Evolutionary conservation across 73 alveolate genomes (phyloP).

Genomic region (Stentor roeselii): DNA sequence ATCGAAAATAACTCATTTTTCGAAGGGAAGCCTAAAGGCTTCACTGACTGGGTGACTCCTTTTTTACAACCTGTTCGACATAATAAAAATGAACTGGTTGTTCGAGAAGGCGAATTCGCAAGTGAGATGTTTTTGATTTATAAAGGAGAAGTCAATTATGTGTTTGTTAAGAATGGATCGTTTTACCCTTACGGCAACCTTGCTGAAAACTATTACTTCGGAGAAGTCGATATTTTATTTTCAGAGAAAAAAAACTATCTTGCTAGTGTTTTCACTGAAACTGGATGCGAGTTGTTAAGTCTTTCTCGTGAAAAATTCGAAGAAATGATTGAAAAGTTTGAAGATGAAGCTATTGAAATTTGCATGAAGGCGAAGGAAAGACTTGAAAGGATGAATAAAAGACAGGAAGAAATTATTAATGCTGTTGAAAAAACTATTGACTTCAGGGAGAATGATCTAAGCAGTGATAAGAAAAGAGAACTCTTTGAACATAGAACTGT

Average conservation of each 20-base stretch:
- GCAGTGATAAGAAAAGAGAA: no score
- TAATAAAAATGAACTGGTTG: conserved; percentile 44
- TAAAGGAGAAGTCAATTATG: conserved; percentile 42
- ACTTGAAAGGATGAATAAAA: background rate
- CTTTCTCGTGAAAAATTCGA: background rate
- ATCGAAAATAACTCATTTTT: conserved; percentile 48
- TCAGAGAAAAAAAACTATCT: background rate
- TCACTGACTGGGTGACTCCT: conserved; percentile 68
- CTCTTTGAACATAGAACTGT: no score
- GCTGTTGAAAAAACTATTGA: background rate
- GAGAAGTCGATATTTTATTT: conserved; percentile 59
- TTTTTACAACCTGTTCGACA: conserved; percentile 56
- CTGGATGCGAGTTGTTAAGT: background rate
- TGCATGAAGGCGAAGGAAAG: conserved; percentile 15
- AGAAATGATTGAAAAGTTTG: conserved; percentile 15
- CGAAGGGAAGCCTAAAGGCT: conserved; percentile 42
- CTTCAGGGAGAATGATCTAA: no score
- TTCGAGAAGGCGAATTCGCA: conserved; percentile 65
- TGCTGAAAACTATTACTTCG: conserved; percentile 62
- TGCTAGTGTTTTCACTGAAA: background rate
- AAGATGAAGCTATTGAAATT: conserved; percentile 20
- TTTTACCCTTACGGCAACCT: conserved; percentile 38
- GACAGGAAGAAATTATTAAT: background rate
- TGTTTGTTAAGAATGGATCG: conserved; percentile 18
- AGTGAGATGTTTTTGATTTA: conserved; percentile 56